phyloP scores from a whole-genome alignment of 805 yeast genomes.

The Starmerella etchellsii region DNA sequence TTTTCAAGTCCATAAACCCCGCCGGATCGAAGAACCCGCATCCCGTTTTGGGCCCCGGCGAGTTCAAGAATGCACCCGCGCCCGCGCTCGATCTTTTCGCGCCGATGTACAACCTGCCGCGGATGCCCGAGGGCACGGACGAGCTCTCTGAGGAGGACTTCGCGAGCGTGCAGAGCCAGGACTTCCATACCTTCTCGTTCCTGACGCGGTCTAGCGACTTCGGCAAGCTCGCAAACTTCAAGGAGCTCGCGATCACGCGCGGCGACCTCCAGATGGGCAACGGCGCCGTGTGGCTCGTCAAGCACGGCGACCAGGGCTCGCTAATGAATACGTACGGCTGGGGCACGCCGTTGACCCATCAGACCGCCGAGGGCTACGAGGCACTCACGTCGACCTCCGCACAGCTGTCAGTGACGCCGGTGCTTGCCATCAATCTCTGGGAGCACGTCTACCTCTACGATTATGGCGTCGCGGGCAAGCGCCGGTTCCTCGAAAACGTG shows the following conservation, averaged over 20 bases:
- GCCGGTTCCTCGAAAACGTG: slow-evolving; percentile 54
- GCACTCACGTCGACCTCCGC: slow-evolving; percentile 5
- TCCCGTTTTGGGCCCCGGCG: slow-evolving; percentile 17
- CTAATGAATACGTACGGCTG: slow-evolving; percentile 81
- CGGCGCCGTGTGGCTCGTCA: slow-evolving; percentile 88
- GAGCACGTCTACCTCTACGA: slow-evolving; percentile 72
- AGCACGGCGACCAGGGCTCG: slow-evolving; percentile 35
- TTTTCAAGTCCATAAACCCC: slow-evolving; percentile 31
- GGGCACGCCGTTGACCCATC: slow-evolving; percentile 58
- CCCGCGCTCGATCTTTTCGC: slow-evolving; percentile 19
- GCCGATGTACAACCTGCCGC: slow-evolving; percentile 19
- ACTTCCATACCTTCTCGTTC: slow-evolving; percentile 10
- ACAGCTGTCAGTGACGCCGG: slow-evolving; percentile 32
- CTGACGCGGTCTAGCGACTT: slow-evolving; percentile 5
- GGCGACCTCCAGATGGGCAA: slow-evolving; percentile 74
- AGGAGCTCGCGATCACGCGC: slow-evolving; percentile 58
- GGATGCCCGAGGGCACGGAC: slow-evolving; percentile 3
- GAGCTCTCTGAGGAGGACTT: not conserved
- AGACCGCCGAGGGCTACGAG: slow-evolving; percentile 6
- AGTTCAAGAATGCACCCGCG: not conserved
- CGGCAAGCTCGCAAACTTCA: slow-evolving; percentile 68
- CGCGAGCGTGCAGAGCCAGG: slow-evolving; percentile 7
- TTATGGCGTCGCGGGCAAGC: slow-evolving; percentile 70
- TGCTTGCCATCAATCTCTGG: slow-evolving; percentile 72
- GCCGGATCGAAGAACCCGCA: slow-evolving; percentile 20